Evolutionary conservation across 805 yeast genomes (phyloP).

Genomic region (Tetrapisispora arboricola): DNA sequence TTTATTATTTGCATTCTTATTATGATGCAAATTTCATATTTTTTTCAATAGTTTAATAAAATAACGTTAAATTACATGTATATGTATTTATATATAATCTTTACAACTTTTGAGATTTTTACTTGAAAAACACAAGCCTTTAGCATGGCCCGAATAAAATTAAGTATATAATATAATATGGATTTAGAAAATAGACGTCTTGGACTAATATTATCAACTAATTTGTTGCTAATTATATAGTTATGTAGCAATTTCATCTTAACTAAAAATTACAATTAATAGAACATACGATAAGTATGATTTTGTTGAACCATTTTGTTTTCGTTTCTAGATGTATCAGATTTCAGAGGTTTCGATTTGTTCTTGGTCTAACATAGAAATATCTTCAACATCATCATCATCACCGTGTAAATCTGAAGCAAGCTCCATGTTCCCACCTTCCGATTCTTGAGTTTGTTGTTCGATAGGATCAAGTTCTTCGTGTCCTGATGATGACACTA

Average conservation of each 20-base stretch:
- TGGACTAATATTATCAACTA: not conserved
- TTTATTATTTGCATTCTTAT: too few species aligned
- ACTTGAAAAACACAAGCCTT: not conserved
- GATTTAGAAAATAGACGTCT: not conserved
- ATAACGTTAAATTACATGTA: too few species aligned
- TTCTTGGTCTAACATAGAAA: slow-evolving; percentile 3
- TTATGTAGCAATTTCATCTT: not conserved
- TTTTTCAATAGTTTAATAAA: not conserved
- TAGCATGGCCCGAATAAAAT: not conserved
- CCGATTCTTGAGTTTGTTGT: slow-evolving; percentile 1
- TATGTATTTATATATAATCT: too few species aligned
- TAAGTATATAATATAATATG: not conserved
- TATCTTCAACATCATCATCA: not conserved
- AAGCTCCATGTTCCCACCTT: not conserved
- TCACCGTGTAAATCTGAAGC: too few species aligned
- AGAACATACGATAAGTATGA: too few species aligned
- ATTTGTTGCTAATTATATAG: too few species aligned
- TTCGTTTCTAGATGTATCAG: not conserved
- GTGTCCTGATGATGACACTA: not conserved
- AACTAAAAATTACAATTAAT: not conserved
- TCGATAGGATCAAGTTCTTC: slow-evolving; percentile 4
- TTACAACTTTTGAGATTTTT: too few species aligned
- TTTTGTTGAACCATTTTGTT: too few species aligned
- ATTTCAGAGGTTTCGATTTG: slow-evolving; percentile 6
- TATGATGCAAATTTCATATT: not conserved